phyloP scores from a whole-genome alignment of 495 filamentous ascomycete genomes.

The Podospora pseudocomata region DNA sequence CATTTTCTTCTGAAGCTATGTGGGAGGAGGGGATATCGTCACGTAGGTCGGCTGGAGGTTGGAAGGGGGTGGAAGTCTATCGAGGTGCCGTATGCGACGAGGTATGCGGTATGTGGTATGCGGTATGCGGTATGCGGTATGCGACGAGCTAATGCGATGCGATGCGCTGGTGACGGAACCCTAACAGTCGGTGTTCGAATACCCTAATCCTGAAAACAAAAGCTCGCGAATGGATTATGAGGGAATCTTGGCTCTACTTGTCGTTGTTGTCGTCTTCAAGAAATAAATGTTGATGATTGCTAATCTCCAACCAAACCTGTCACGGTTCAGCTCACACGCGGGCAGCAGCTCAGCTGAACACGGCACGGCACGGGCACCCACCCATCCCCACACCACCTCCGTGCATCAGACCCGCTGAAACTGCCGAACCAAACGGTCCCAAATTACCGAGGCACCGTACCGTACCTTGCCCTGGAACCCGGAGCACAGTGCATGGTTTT shows the following conservation, averaged over 20 bases:
- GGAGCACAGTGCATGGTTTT: constrained; percentile 13
- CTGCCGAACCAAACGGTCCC: background rate
- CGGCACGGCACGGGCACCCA: background rate
- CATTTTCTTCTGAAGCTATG: background rate
- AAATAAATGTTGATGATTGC: background rate
- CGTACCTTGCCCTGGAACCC: background rate
- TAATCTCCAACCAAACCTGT: background rate
- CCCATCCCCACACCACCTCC: background rate
- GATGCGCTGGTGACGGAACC: no score
- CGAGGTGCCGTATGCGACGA: no score
- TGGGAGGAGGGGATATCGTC: no score
- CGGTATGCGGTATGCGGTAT: no score
- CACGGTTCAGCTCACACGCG: background rate
- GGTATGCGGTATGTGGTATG: no score
- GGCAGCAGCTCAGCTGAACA: background rate
- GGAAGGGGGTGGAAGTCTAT: background rate
- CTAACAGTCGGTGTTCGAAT: no score
- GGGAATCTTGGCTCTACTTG: background rate
- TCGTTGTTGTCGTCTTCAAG: background rate
- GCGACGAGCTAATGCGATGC: no score
- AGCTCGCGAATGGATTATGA: no score
- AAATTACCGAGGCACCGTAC: background rate
- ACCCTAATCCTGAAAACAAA: no score
- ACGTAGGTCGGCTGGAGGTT: background rate
- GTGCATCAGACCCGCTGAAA: background rate